Evolutionary conservation across 495 filamentous ascomycete genomes (phyloP).

Genomic region (Aspergillus ellipticus): DNA sequence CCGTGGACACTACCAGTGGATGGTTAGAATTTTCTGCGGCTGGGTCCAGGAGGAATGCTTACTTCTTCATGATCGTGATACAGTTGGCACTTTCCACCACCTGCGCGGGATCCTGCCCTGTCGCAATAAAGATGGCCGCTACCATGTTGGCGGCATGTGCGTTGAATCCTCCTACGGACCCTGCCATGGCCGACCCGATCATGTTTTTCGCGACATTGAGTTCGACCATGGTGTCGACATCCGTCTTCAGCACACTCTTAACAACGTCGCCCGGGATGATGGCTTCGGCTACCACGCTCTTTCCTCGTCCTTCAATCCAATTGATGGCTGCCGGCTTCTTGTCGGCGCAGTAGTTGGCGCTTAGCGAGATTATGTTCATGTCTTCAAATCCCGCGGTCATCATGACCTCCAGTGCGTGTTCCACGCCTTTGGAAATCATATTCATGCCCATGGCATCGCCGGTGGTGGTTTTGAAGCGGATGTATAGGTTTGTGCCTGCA

Average conservation of each 20-base stretch:
- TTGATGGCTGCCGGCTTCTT: slow-evolving; percentile 93
- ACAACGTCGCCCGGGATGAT: slow-evolving; percentile 82
- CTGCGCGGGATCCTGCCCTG: slow-evolving; percentile 89
- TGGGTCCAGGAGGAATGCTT: slow-evolving; percentile 35
- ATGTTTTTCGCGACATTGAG: slow-evolving; percentile 83
- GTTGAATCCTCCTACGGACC: slow-evolving; percentile 83
- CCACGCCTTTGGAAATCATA: slow-evolving; percentile 95
- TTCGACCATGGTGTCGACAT: slow-evolving; percentile 77
- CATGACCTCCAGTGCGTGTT: slow-evolving; percentile 82
- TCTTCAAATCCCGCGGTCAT: slow-evolving; percentile 78
- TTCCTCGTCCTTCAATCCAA: slow-evolving; percentile 91
- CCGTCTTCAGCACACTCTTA: slow-evolving; percentile 70
- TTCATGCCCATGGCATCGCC: slow-evolving; percentile 98
- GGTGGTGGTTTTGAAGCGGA: slow-evolving; percentile 89
- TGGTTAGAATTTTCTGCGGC: slow-evolving; percentile 10
- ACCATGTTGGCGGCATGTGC: slow-evolving; percentile 91
- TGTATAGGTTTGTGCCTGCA: slow-evolving; percentile 83
- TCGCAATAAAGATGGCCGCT: slow-evolving; percentile 84
- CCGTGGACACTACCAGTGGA: slow-evolving; percentile 61
- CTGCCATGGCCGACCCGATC: slow-evolving; percentile 91
- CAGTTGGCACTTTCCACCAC: slow-evolving; percentile 87
- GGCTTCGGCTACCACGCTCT: slow-evolving; percentile 85
- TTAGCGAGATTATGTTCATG: slow-evolving; percentile 82
- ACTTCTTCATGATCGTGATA: slow-evolving; percentile 94
- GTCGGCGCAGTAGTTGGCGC: slow-evolving; percentile 88